phyloP scores from a whole-genome alignment of 2,329 filamentous ascomycete genomes.

The Clarireedia homoeocarpa region DNA sequence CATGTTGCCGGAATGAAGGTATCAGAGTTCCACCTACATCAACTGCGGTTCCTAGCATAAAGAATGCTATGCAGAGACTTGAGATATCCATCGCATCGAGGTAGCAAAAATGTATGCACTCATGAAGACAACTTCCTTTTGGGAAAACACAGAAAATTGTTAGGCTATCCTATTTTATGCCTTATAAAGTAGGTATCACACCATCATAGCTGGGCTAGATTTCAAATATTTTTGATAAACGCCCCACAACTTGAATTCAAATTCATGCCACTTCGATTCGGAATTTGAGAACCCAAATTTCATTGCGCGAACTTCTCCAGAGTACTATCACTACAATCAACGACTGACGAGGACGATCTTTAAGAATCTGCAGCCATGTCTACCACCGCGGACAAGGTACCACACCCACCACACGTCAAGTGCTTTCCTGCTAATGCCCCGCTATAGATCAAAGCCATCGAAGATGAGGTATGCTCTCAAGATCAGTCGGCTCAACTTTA shows the following conservation, averaged over 20 bases:
- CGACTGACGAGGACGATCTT: background rate
- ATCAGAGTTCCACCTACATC: slow-evolving; percentile 23
- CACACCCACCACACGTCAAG: background rate
- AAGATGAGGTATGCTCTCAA: slow-evolving; percentile 67
- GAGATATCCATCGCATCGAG: slow-evolving; percentile 15
- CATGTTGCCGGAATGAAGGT: slow-evolving; percentile 22
- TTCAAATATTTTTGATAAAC: background rate
- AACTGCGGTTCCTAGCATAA: slow-evolving; percentile 20
- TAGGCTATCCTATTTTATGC: too few relatives aligned
- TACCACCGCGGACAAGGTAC: slow-evolving; percentile 93
- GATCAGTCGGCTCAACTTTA: slow-evolving; percentile 11
- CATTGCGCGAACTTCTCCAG: background rate
- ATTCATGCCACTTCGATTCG: background rate
- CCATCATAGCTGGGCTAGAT: background rate
- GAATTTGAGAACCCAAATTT: background rate
- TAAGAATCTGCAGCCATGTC: slow-evolving; percentile 56
- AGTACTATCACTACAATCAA: too few relatives aligned
- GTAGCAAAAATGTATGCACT: too few relatives aligned
- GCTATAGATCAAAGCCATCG: slow-evolving; percentile 85
- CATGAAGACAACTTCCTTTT: too few relatives aligned
- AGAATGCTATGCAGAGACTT: slow-evolving; percentile 24
- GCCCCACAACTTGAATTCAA: background rate
- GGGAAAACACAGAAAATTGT: too few relatives aligned
- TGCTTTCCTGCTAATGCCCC: slow-evolving; percentile 17
- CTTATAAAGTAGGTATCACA: too few relatives aligned